Evolutionary conservation across 176 grass and related monocot species (phyloP).

Genomic region (Cenchrus fungigraminus): DNA sequence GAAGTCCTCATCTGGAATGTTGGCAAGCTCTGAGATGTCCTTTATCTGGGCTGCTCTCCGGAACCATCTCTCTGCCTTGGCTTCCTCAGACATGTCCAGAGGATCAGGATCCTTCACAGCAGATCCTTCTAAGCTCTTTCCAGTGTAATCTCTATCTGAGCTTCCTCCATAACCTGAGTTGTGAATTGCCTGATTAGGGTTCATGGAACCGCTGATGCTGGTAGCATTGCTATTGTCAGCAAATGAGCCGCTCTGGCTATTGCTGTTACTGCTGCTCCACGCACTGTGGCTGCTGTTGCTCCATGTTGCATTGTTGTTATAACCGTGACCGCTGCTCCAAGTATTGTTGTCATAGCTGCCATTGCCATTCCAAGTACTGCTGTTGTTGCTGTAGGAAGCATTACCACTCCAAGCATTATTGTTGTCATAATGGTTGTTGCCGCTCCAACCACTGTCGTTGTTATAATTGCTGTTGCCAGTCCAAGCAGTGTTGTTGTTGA

Average conservation of each 20-base stretch:
- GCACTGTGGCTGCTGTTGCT: not conserved
- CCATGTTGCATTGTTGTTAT: conserved; percentile 7
- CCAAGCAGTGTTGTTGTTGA: not conserved
- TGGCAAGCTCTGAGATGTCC: conserved; percentile 87
- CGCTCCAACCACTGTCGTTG: not conserved
- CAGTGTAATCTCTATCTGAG: conserved; percentile 46
- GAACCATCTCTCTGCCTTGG: conserved; percentile 97
- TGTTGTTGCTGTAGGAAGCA: not conserved
- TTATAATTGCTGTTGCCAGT: conserved; percentile 3
- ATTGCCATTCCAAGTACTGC: not conserved
- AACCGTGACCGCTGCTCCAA: conserved; percentile 27
- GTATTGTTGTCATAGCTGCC: conserved; percentile 16
- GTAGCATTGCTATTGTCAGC: conserved; percentile 4
- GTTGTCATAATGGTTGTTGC: not conserved
- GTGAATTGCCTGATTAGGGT: conserved; percentile 29
- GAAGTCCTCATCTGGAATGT: conserved; percentile 93
- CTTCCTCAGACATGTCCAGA: conserved; percentile 98
- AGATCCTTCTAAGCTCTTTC: conserved; percentile 90
- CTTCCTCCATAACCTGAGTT: conserved; percentile 37
- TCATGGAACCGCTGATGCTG: conserved; percentile 27
- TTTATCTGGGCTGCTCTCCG: conserved; percentile 92
- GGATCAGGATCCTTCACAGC: conserved; percentile 81
- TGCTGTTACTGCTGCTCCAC: conserved; percentile 11
- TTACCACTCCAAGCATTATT: conserved; percentile 5
- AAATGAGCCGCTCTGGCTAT: conserved; percentile 30